Percentiles rank a stretch among this genome's conserved stretches.
Conservation (phyloP, 2,329 filamentous ascomycete species). For the Setomelanomma holmii region DNA sequence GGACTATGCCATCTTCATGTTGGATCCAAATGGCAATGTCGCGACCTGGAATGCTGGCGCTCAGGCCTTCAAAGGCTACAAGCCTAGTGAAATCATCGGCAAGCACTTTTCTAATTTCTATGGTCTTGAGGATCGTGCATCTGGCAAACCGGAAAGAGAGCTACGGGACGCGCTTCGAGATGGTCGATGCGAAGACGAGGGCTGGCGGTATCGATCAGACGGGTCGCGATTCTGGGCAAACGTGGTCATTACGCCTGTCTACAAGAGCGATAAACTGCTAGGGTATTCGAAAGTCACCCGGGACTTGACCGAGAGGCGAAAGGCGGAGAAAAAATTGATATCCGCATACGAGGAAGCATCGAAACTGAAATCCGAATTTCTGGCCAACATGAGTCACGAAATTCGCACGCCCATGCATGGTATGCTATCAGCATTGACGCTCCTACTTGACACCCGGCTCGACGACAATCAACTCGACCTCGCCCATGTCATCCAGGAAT, state of each 20-base stretch:
- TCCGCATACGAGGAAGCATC: constrained; percentile 67
- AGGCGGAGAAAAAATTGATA: constrained; percentile 62
- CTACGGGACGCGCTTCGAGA: constrained; percentile 62
- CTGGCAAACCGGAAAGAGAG: constrained; percentile 60
- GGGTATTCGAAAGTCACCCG: constrained; percentile 67
- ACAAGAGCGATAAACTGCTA: constrained; percentile 59
- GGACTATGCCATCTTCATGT: constrained; percentile 69
- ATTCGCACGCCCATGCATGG: constrained; percentile 70
- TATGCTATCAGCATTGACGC: constrained; percentile 65
- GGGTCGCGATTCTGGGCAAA: constrained; percentile 67
- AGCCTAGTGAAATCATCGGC: constrained; percentile 60
- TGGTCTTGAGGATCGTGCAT: constrained; percentile 57
- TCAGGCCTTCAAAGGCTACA: constrained; percentile 64
- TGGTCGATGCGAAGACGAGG: constrained; percentile 65
- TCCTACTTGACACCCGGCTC: constrained; percentile 64
- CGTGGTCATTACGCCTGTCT: constrained; percentile 65
- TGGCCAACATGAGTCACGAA: constrained; percentile 70
- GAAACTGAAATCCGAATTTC: constrained; percentile 67
- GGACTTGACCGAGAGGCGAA: constrained; percentile 63
- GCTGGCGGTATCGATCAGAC: constrained; percentile 66
- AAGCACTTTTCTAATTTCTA: constrained; percentile 67
- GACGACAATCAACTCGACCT: constrained; percentile 63
- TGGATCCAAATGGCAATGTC: constrained; percentile 63
- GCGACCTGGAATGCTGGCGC: constrained; percentile 67
- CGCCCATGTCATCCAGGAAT: constrained; percentile 65